Evolutionary conservation across 1,139 yeast species (phyloP).

Genomic region (Magnusiomyces magnusii): DNA sequence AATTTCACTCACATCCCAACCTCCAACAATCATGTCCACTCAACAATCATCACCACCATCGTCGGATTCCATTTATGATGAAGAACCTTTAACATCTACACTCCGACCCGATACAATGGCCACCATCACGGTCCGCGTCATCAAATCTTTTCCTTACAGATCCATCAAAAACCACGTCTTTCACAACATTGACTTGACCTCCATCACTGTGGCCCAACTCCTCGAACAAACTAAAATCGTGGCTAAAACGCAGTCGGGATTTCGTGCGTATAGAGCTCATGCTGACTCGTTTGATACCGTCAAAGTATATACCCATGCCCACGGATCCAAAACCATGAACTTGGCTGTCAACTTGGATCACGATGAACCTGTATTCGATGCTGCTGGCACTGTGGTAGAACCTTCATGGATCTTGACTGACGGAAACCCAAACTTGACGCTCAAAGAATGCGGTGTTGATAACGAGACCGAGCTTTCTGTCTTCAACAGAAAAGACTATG

Average conservation of each 20-base stretch:
- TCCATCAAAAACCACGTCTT: constrained; percentile 78
- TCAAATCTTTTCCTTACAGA: constrained; percentile 89
- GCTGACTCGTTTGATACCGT: constrained; percentile 67
- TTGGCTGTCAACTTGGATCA: constrained; percentile 83
- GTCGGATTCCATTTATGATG: constrained; percentile 19
- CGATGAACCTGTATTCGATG: constrained; percentile 42
- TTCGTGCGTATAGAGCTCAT: constrained; percentile 77
- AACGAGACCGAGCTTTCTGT: constrained; percentile 90
- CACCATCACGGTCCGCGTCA: constrained; percentile 71
- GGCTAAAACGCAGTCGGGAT: constrained; percentile 39
- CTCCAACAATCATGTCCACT: too few relatives aligned
- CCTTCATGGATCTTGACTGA: constrained; percentile 46
- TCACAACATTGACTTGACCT: constrained; percentile 61
- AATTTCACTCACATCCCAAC: neutral
- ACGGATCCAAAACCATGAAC: constrained; percentile 89
- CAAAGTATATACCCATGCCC: constrained; percentile 90
- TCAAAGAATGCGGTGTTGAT: constrained; percentile 61
- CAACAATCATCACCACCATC: neutral
- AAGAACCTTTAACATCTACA: constrained; percentile 60
- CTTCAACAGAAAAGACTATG: constrained; percentile 61
- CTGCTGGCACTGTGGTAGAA: neutral
- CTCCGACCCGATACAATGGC: constrained; percentile 62
- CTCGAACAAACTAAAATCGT: constrained; percentile 35
- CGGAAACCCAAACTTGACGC: constrained; percentile 37
- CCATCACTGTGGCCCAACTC: constrained; percentile 58